Conservation (phyloP, 2,329 filamentous ascomycete species). For the Claviceps arundinis region DNA sequence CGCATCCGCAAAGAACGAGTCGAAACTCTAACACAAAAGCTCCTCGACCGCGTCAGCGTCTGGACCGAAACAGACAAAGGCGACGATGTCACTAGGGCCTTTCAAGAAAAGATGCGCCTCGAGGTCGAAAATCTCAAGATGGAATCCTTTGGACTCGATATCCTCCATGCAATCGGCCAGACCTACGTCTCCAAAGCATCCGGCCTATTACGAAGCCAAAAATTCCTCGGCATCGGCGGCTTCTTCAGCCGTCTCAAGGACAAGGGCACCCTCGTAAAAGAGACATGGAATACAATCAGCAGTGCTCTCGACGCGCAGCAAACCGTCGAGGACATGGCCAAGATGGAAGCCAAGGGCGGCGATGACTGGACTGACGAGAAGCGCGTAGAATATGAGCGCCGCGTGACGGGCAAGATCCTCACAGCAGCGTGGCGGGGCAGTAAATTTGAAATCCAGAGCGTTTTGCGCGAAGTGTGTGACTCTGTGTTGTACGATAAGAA, state of each 20-base stretch:
- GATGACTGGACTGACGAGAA: slow-evolving; percentile 98
- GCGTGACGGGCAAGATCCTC: slow-evolving; percentile 94
- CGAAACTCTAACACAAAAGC: slow-evolving; percentile 67
- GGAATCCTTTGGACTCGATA: slow-evolving; percentile 95
- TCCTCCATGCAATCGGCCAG: slow-evolving; percentile 84
- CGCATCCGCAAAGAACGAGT: slow-evolving; percentile 81
- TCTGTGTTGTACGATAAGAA: slow-evolving; percentile 66
- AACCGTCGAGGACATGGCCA: slow-evolving; percentile 98
- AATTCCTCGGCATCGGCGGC: slow-evolving; percentile 88
- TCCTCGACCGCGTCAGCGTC: slow-evolving; percentile 77
- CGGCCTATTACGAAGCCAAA: slow-evolving; percentile 83
- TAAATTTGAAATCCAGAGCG: slow-evolving; percentile 96
- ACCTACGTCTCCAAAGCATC: slow-evolving; percentile 84
- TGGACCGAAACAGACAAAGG: slow-evolving; percentile 97
- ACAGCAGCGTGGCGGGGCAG: slow-evolving; percentile 92
- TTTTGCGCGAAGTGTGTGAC: slow-evolving; percentile 89
- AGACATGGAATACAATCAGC: slow-evolving; percentile 95
- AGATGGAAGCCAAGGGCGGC: slow-evolving; percentile 83
- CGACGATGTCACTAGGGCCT: slow-evolving; percentile 69
- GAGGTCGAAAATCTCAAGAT: slow-evolving; percentile 98
- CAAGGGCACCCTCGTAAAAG: slow-evolving; percentile 92
- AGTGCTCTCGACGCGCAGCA: slow-evolving; percentile 94
- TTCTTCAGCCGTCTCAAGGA: slow-evolving; percentile 93
- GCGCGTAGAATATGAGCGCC: slow-evolving; percentile 87
- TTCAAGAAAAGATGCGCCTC: slow-evolving; percentile 85